phyloP scores from a whole-genome alignment of 495 filamentous ascomycete species.

The Cladorrhinum samala region DNA sequence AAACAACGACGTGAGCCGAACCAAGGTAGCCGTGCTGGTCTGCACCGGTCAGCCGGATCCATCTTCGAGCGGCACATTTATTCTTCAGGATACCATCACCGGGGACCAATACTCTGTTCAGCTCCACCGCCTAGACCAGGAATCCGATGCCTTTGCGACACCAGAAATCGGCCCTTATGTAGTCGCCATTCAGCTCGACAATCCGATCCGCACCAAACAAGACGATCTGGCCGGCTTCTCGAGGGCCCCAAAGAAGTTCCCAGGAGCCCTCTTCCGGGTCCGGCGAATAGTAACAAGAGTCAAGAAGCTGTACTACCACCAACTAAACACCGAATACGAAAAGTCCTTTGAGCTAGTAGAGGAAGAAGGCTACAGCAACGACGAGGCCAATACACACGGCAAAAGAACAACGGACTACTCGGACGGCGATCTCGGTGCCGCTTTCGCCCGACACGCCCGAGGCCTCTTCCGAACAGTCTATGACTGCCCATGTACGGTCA shows the following conservation, averaged over 20 bases:
- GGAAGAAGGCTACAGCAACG: background rate
- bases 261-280: constrained; percentile 16
- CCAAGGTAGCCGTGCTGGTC: constrained; percentile 14
- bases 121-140: constrained; percentile 13
- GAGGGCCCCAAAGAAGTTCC: background rate
- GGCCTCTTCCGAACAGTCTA: constrained; percentile 14
- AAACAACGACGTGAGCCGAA: constrained; percentile 18
- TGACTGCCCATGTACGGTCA: constrained; percentile 18
- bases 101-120: constrained; percentile 12
- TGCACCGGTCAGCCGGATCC: constrained; percentile 12
- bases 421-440: constrained; percentile 5
- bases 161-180: constrained; percentile 17
- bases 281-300: constrained; percentile 15
- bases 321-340: constrained; percentile 11
- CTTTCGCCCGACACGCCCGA: background rate
- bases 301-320: constrained; percentile 13
- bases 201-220: background rate
- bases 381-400: constrained; percentile 2
- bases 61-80: constrained; percentile 12
- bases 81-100: constrained; percentile 2
- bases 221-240: background rate
- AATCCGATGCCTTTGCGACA: constrained; percentile 16
- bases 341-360: constrained; percentile 18
- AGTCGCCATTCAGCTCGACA: constrained; percentile 15
- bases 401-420: constrained; percentile 10